Percentiles rank a stretch among this genome's conserved stretches.
These are phyloP conservation scores for Globisporangium ultimum DNA, from an alignment of 352 stramenopile species.

Conservation along the genomic window DNA sequence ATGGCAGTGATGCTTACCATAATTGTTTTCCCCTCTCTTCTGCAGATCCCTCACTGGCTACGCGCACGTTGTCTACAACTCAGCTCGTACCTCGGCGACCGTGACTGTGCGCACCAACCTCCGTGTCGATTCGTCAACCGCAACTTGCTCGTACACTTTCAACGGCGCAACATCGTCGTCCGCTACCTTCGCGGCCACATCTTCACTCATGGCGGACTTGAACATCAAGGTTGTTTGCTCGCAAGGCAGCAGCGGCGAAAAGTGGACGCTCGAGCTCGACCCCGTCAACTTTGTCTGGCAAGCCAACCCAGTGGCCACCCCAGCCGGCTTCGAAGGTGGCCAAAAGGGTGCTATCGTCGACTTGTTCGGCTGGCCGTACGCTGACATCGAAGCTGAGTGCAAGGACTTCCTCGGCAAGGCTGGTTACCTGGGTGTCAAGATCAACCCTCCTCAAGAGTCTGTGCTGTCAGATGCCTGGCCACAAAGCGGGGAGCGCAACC, in stretches of 20 bases:
- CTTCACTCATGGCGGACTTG: constrained; percentile 25
- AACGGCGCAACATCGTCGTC: constrained; percentile 27
- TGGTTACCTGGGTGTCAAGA: constrained; percentile 69
- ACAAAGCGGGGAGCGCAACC: constrained; percentile 42
- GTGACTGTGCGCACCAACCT: constrained; percentile 37
- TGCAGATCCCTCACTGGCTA: constrained; percentile 28
- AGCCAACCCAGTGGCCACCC: constrained; percentile 19
- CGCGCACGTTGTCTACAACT: constrained; percentile 37
- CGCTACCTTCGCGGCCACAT: constrained; percentile 17
- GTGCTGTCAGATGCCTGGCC: constrained; percentile 41
- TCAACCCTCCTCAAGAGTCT: constrained; percentile 60
- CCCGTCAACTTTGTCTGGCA: constrained; percentile 73
- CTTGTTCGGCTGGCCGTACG: constrained; percentile 65
- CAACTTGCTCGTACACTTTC: constrained; percentile 34
- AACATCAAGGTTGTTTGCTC: constrained; percentile 30
- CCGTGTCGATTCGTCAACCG: constrained; percentile 13
- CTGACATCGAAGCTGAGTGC: constrained; percentile 63
- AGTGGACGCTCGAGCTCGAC: constrained; percentile 41
- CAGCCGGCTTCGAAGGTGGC: constrained; percentile 28
- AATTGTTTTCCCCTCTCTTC: no score
- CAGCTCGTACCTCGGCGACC: constrained; percentile 25
- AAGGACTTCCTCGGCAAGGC: constrained; percentile 54
- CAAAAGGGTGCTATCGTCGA: constrained; percentile 68
- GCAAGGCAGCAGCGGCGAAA: constrained; percentile 4
- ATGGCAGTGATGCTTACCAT: no score